These are phyloP conservation scores for Solanum etuberosum DNA, from an alignment of 257 asterid genomes.

Conservation along the genomic window DNA sequence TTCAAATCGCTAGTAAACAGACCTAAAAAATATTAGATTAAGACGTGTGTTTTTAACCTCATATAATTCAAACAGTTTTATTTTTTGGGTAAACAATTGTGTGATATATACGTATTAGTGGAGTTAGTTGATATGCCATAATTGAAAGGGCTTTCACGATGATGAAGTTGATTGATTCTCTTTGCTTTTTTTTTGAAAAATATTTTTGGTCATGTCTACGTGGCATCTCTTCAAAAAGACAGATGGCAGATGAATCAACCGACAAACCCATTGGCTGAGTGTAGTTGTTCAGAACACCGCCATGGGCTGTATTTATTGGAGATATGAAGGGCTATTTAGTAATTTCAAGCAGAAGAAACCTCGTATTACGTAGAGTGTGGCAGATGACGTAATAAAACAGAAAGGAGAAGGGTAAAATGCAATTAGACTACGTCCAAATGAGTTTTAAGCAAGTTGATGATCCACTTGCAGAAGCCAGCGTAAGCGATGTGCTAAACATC, in stretches of 20 bases:
- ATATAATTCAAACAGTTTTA: too few relatives aligned
- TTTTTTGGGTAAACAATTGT: too few relatives aligned
- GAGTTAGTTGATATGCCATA: too few relatives aligned
- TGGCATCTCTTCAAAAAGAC: background rate
- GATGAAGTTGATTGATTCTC: too few relatives aligned
- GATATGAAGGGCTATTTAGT: slow-evolving; percentile 1
- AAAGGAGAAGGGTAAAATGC: slow-evolving; percentile 7
- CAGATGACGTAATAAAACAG: slow-evolving; percentile 19
- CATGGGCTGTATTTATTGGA: background rate
- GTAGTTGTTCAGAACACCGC: background rate
- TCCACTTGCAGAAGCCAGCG: slow-evolving; percentile 52
- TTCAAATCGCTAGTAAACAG: too few relatives aligned
- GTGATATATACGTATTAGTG: too few relatives aligned
- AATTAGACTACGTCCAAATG: slow-evolving; percentile 20
- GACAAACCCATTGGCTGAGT: background rate
- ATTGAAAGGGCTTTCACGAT: too few relatives aligned
- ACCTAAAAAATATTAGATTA: too few relatives aligned
- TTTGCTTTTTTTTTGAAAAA: too few relatives aligned
- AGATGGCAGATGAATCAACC: background rate
- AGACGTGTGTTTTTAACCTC: too few relatives aligned
- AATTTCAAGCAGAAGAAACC: background rate
- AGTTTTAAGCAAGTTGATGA: slow-evolving; percentile 39
- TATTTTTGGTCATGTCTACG: too few relatives aligned
- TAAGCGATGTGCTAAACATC: slow-evolving; percentile 9
- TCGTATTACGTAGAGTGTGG: background rate